These are phyloP conservation scores for Musa itinerans DNA, from an alignment of 176 grass and related monocot species.

Conservation along the genomic window DNA sequence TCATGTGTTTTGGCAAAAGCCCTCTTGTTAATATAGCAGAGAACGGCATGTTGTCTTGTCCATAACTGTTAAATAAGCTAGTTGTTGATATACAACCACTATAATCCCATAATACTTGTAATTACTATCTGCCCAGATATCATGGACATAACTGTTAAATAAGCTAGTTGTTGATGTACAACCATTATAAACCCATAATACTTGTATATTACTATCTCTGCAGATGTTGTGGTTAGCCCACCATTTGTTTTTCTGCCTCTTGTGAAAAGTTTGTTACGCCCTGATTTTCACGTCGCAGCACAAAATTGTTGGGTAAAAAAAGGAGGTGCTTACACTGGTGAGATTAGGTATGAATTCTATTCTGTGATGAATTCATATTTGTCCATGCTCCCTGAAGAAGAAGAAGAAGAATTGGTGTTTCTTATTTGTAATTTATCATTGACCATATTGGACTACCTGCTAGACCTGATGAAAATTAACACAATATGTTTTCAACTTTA, in stretches of 20 bases:
- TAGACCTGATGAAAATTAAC: too few relatives aligned
- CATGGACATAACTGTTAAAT: not conserved
- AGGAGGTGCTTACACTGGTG: conserved; percentile 80
- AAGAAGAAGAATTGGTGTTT: too few relatives aligned
- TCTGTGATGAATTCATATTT: too few relatives aligned
- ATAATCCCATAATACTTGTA: not conserved
- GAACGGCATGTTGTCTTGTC: not conserved
- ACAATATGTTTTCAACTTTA: too few relatives aligned
- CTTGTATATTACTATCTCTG: not conserved
- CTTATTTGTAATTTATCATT: too few relatives aligned
- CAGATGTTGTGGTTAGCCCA: conserved; percentile 93
- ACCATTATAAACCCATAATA: not conserved
- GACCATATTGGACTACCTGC: too few relatives aligned
- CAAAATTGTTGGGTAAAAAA: conserved; percentile 93
- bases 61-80: not conserved
- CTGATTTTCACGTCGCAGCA: conserved; percentile 63
- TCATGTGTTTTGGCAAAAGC: too few relatives aligned
- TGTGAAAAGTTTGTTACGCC: conserved; percentile 51
- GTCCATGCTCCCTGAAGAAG: too few relatives aligned
- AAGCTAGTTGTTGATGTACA: not conserved
- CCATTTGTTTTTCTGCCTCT: conserved; percentile 78
- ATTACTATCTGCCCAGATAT: conserved; percentile 29
- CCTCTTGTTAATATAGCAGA: too few relatives aligned
- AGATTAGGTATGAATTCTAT: conserved; percentile 63
- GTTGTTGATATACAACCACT: not conserved